Conservation (phyloP, 495 filamentous ascomycete genomes). For the Penicillium angulare region DNA sequence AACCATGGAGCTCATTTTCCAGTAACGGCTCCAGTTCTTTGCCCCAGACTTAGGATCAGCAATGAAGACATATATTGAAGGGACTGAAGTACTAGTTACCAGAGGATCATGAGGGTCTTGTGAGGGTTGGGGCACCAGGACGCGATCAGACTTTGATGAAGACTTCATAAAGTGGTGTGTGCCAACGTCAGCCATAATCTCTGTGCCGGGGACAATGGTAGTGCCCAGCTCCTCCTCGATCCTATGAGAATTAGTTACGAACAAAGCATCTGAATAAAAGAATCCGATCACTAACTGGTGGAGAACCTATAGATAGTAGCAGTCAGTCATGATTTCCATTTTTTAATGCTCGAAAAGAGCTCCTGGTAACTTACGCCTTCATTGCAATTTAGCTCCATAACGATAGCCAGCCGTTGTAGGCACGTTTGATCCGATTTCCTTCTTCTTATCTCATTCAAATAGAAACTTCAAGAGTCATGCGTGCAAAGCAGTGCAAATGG, state of each 20-base stretch:
- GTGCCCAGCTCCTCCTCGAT: slow-evolving; percentile 50
- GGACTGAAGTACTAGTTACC: too few species aligned
- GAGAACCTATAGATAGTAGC: slow-evolving; percentile 17
- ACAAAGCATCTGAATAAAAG: background rate
- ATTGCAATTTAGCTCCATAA: slow-evolving; percentile 45
- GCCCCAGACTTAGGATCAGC: too few species aligned
- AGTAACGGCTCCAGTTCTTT: slow-evolving; percentile 42
- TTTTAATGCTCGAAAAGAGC: background rate
- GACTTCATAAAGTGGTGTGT: slow-evolving; percentile 61
- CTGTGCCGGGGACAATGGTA: slow-evolving; percentile 60
- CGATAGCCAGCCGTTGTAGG: background rate
- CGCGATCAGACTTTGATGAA: slow-evolving; percentile 32
- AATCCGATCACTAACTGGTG: slow-evolving; percentile 21
- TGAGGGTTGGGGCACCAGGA: slow-evolving; percentile 55
- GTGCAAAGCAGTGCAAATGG: too few species aligned
- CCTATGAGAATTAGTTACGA: slow-evolving; percentile 9
- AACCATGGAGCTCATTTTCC: slow-evolving; percentile 44
- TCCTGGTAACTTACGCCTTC: slow-evolving; percentile 22
- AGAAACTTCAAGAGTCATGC: too few species aligned
- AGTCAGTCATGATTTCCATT: slow-evolving; percentile 1
- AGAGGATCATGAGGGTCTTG: slow-evolving; percentile 47
- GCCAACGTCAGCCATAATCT: slow-evolving; percentile 61
- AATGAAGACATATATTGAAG: background rate
- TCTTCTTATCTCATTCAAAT: too few species aligned
- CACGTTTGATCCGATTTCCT: too few species aligned